Conservation (phyloP, 2,329 filamentous ascomycete genomes). For the Alternaria longipes region DNA sequence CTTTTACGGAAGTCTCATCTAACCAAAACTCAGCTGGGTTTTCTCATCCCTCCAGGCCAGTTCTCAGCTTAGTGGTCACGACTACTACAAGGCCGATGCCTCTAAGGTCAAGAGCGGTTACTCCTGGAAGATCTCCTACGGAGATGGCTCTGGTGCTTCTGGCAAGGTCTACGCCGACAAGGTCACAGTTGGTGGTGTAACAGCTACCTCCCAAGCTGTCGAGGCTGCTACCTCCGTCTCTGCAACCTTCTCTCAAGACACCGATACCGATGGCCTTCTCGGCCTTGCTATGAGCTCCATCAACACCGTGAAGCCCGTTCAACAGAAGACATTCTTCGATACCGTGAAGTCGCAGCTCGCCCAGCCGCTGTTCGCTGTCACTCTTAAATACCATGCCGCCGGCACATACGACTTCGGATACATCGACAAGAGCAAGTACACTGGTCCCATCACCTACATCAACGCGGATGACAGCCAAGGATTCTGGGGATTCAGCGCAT, state of each 20-base stretch:
- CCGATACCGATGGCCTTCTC: slow-evolving; percentile 66
- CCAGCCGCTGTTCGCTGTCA: slow-evolving; percentile 65
- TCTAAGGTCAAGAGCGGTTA: slow-evolving; percentile 59
- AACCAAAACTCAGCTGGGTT: slow-evolving; percentile 64
- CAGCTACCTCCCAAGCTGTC: slow-evolving; percentile 69
- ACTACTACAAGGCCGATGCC: slow-evolving; percentile 63
- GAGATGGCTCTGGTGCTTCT: slow-evolving; percentile 69
- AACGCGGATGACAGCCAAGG: slow-evolving; percentile 66
- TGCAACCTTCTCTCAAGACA: slow-evolving; percentile 60
- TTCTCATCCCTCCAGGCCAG: slow-evolving; percentile 68
- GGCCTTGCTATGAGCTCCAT: slow-evolving; percentile 68
- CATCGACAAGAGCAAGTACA: slow-evolving; percentile 68
- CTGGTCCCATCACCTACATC: slow-evolving; percentile 65
- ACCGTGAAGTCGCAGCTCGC: slow-evolving; percentile 63
- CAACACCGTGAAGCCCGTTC: slow-evolving; percentile 64
- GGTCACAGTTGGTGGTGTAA: slow-evolving; percentile 68
- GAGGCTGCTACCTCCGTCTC: slow-evolving; percentile 71
- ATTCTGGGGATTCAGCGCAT: slow-evolving; percentile 70
- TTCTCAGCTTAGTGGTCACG: slow-evolving; percentile 63
- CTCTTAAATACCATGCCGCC: slow-evolving; percentile 61
- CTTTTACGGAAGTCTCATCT: slow-evolving; percentile 11
- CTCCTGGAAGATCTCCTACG: slow-evolving; percentile 70
- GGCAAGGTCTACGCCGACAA: slow-evolving; percentile 73
- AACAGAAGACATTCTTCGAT: slow-evolving; percentile 68
- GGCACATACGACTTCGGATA: slow-evolving; percentile 67